A percentile compares a stretch with the other conserved stretches of the same genome.
Evolutionary conservation across 129 eudicot species (phyloP).

Genomic region (Pulicaria dysenterica): DNA sequence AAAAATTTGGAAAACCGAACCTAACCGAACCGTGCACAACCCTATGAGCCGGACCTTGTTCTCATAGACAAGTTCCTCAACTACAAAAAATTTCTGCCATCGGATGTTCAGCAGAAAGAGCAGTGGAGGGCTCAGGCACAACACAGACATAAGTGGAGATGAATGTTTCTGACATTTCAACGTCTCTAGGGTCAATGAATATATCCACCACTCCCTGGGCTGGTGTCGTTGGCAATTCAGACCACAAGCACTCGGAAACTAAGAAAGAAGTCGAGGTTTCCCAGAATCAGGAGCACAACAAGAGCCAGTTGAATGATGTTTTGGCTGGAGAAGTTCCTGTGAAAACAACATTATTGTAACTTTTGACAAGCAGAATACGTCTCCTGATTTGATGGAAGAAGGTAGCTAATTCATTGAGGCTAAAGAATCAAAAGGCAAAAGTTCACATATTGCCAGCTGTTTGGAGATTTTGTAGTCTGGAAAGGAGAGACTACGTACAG

Average conservation of each 20-base stretch:
- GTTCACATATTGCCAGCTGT: slow-evolving; percentile 57
- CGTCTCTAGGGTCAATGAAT: slow-evolving; percentile 56
- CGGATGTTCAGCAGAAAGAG: slow-evolving; percentile 94
- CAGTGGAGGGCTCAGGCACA: slow-evolving; percentile 60
- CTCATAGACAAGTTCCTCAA: no score
- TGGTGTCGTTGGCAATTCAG: slow-evolving; percentile 57
- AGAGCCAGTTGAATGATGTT: slow-evolving; percentile 65
- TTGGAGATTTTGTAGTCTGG: slow-evolving; percentile 93
- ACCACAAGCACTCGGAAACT: slow-evolving; percentile 41
- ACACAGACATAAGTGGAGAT: slow-evolving; percentile 36
- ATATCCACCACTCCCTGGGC: slow-evolving; percentile 70
- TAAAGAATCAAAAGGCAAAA: slow-evolving; percentile 73
- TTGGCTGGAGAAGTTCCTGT: slow-evolving; percentile 45
- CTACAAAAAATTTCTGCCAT: no score
- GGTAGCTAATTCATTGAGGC: slow-evolving; percentile 79
- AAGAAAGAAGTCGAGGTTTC: slow-evolving; percentile 48
- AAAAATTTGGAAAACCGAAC: no score
- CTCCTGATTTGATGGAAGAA: slow-evolving; percentile 40
- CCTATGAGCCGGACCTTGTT: no score
- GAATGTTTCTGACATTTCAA: slow-evolving; percentile 49
- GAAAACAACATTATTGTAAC: slow-evolving; percentile 44
- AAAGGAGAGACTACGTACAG: slow-evolving; percentile 71
- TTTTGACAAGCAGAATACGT: neutral
- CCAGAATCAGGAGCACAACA: slow-evolving; percentile 42
- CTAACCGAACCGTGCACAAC: no score